Percentiles rank a stretch among this genome's conserved stretches.
These are phyloP conservation scores for Rhizoctonia solani DNA, from an alignment of 1,284 basidiomycete species.

Conservation along the genomic window DNA sequence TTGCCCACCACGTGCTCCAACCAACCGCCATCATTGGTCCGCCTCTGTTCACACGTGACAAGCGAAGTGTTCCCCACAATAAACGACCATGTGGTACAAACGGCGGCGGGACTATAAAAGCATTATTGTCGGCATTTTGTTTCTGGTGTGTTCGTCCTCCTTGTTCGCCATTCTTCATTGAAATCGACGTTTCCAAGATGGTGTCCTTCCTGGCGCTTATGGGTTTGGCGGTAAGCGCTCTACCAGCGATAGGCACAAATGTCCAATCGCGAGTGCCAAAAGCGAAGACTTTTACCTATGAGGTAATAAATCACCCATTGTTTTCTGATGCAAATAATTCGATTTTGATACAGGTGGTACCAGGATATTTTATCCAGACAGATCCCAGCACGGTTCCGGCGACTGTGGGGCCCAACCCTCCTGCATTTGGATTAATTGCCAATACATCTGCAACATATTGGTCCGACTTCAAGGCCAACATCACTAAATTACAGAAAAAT, in stretches of 20 bases:
- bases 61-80: too few species aligned
- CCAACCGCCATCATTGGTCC: neutral
- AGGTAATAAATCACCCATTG: too few species aligned
- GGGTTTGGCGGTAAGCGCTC: neutral
- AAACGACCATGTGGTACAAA: too few species aligned
- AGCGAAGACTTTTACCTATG: conserved; percentile 23
- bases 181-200: neutral
- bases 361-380: conserved; percentile 49
- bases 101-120: too few species aligned
- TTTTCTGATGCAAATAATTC: neutral
- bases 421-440: conserved; percentile 61
- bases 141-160: neutral
- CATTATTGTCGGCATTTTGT: too few species aligned
- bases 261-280: too few species aligned
- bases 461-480: conserved; percentile 51
- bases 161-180: neutral
- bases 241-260: too few species aligned
- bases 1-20: conserved; percentile 6
- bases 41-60: too few species aligned
- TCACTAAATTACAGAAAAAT: conserved; percentile 54
- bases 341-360: conserved; percentile 43
- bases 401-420: conserved; percentile 49
- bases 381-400: conserved; percentile 42
- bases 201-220: neutral
- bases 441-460: conserved; percentile 59